Conservation (phyloP, 2,329 filamentous ascomycete genomes). For the Lachnellula suecica region DNA sequence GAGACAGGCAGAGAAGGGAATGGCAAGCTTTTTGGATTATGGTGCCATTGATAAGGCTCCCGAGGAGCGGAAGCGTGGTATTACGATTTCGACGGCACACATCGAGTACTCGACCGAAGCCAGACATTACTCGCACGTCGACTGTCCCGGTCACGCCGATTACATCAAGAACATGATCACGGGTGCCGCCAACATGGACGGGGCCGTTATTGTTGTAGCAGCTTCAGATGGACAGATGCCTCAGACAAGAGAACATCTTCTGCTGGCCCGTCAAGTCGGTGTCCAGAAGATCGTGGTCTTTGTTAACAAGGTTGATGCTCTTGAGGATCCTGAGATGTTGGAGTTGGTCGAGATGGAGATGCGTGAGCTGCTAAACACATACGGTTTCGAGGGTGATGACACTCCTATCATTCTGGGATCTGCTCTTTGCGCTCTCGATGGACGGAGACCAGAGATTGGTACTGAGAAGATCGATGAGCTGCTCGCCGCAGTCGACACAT, state of each 20-base stretch:
- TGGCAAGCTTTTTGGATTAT: slow-evolving; percentile 95
- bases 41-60: slow-evolving; percentile 98
- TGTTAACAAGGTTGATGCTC: slow-evolving; percentile 98
- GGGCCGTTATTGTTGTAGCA: slow-evolving; percentile 97
- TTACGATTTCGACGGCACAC: slow-evolving; percentile 97
- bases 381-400: slow-evolving; percentile 97
- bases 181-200: slow-evolving; percentile 98
- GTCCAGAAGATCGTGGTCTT: slow-evolving; percentile 98
- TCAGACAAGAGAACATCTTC: slow-evolving; percentile 96
- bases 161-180: slow-evolving; percentile 99
- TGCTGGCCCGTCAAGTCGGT: slow-evolving; percentile 96
- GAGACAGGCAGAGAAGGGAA: slow-evolving; percentile 90
- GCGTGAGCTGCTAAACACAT: slow-evolving; percentile 89
- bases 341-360: slow-evolving; percentile 99
- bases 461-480: slow-evolving; percentile 87
- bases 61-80: slow-evolving; percentile 99
- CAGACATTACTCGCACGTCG: slow-evolving; percentile 98
- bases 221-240: slow-evolving; percentile 99
- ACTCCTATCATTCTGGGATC: slow-evolving; percentile 97
- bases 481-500: slow-evolving; percentile 82
- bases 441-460: slow-evolving; percentile 84
- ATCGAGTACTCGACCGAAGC: slow-evolving; percentile 96
- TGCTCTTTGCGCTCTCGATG: slow-evolving; percentile 89
- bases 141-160: slow-evolving; percentile 99
- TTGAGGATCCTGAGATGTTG: slow-evolving; percentile 99